Evolutionary conservation across 225 moss, liverwort and hornwort genomes (phyloP).

Genomic region (Sphagnum tenellum): DNA sequence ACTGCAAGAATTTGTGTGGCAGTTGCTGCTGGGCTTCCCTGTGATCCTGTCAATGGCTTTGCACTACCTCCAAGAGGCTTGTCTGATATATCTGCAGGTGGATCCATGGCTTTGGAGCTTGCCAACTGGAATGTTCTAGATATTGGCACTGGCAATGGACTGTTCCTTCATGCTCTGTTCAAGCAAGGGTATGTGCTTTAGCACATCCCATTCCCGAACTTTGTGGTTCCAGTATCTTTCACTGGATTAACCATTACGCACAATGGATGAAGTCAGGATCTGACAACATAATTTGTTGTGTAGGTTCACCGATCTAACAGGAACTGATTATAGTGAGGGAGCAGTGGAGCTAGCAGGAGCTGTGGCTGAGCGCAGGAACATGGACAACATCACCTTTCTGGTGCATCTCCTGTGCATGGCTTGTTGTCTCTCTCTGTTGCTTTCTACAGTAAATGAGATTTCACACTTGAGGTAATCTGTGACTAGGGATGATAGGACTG

Average conservation of each 20-base stretch:
- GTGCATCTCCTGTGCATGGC: slow-evolving; percentile 21
- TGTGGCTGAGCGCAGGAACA: slow-evolving; percentile 58
- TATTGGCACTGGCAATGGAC: slow-evolving; percentile 90
- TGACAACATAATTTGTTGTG: not conserved
- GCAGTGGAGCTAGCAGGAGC: slow-evolving; percentile 84
- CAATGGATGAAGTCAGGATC: too few species aligned
- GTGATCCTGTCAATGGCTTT: slow-evolving; percentile 29
- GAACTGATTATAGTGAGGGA: slow-evolving; percentile 82
- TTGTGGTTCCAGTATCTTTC: too few species aligned
- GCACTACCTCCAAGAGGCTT: slow-evolving; percentile 26
- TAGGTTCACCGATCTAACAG: slow-evolving; percentile 84
- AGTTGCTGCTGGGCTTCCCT: slow-evolving; percentile 54
- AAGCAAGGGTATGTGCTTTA: slow-evolving; percentile 64
- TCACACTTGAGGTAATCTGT: too few species aligned
- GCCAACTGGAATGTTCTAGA: slow-evolving; percentile 79
- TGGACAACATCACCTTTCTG: slow-evolving; percentile 51
- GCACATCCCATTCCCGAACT: too few species aligned
- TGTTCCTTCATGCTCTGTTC: slow-evolving; percentile 80
- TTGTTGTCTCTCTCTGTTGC: too few species aligned
- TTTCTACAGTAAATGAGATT: too few species aligned
- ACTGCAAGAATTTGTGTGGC: slow-evolving; percentile 70
- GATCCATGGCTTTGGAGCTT: slow-evolving; percentile 39
- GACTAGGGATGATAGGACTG: too few species aligned
- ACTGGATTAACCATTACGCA: too few species aligned
- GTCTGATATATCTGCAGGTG: slow-evolving; percentile 31